Conservation (phyloP, 2,329 filamentous ascomycete species). For the Fusarium multiceps region DNA sequence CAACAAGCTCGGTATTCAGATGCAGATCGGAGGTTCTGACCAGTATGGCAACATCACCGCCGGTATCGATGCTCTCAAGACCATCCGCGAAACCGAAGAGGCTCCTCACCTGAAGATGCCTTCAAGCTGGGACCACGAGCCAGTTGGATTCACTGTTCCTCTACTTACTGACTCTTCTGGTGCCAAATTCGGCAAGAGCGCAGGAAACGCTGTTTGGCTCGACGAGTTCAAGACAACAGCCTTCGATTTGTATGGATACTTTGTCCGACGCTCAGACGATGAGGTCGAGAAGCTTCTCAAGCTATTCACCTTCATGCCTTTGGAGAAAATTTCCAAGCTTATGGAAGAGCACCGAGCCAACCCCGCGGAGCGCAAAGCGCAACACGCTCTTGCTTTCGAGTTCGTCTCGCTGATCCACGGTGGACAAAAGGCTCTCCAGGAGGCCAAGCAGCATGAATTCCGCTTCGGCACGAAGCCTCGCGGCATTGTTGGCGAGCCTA, state of each 20-base stretch:
- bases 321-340: slow-evolving; percentile 71
- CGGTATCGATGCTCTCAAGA: slow-evolving; percentile 86
- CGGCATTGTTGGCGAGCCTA: slow-evolving; percentile 48
- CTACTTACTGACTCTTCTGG: slow-evolving; percentile 87
- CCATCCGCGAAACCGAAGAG: slow-evolving; percentile 70
- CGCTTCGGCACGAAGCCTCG: slow-evolving; percentile 57
- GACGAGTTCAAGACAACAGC: slow-evolving; percentile 81
- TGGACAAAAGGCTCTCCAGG: slow-evolving; percentile 68
- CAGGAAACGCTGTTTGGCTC: slow-evolving; percentile 94
- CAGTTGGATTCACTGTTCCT: slow-evolving; percentile 90
- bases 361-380: slow-evolving; percentile 78
- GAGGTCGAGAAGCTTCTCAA: slow-evolving; percentile 86
- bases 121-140: slow-evolving; percentile 61
- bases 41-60: slow-evolving; percentile 97
- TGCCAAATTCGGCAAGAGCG: slow-evolving; percentile 93
- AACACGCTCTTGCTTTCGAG: slow-evolving; percentile 85
- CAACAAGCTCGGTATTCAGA: slow-evolving; percentile 71
- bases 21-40: slow-evolving; percentile 95
- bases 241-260: slow-evolving; percentile 92
- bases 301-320: slow-evolving; percentile 88
- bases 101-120: slow-evolving; percentile 56
- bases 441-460: slow-evolving; percentile 65
- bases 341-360: slow-evolving; percentile 76
- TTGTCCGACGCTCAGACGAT: slow-evolving; percentile 82
- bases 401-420: slow-evolving; percentile 86